Evolutionary conservation across 148 eudicot genomes (phyloP).

Genomic region (Linanthus parryae): DNA sequence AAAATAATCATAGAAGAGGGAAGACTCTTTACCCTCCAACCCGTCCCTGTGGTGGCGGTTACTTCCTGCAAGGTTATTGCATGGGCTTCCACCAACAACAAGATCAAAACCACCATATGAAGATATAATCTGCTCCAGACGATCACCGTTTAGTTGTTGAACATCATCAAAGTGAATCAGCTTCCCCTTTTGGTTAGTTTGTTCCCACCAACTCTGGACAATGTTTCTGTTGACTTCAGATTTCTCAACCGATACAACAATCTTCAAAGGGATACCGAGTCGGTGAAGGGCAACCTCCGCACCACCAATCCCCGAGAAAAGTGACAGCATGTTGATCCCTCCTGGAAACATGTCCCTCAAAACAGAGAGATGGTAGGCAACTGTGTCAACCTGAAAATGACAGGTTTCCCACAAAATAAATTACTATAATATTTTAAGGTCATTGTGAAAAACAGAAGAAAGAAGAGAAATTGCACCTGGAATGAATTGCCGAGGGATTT

Average conservation of each 20-base stretch:
- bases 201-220: slow-evolving; percentile 77
- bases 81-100: too few relatives aligned
- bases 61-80: slow-evolving; percentile 72
- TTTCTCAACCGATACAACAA: slow-evolving; percentile 60
- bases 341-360: slow-evolving; percentile 45
- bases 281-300: too few relatives aligned
- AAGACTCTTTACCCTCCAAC: slow-evolving; percentile 63
- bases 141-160: slow-evolving; percentile 28
- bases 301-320: too few relatives aligned
- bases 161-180: slow-evolving; percentile 49
- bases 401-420: not conserved
- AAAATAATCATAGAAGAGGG: slow-evolving; percentile 50
- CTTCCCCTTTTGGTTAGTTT: slow-evolving; percentile 56
- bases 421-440: not conserved
- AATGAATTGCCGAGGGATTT: slow-evolving; percentile 79
- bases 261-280: slow-evolving; percentile 48
- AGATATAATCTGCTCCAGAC: slow-evolving; percentile 27
- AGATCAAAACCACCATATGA: slow-evolving; percentile 53
- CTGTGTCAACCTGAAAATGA: slow-evolving; percentile 57
- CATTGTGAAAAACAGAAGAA: not conserved
- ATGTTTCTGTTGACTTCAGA: too few relatives aligned
- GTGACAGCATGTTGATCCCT: slow-evolving; percentile 54
- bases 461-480: slow-evolving; percentile 43
- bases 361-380: too few relatives aligned
- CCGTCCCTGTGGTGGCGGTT: slow-evolving; percentile 63